Base-by-base conservation (phyloP, 805 yeast genomes). In the Saccharomycopsis sp. region DNA sequence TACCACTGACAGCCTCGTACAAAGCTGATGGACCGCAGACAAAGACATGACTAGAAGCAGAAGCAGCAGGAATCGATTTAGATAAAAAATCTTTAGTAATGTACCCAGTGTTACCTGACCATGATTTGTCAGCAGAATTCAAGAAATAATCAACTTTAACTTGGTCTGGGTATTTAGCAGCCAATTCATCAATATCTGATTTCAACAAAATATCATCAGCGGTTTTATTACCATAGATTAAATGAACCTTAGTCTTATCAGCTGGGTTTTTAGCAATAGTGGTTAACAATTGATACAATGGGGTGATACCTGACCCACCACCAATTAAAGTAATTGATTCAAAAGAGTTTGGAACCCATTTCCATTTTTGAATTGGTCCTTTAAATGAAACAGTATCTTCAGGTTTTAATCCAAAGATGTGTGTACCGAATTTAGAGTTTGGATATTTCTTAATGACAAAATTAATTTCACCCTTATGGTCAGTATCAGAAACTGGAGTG, bases 231-330 rank as follows among this genome's bases (percentile, higher is more conserved):
- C 96, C 97, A 68, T 85, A 90, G 61, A 77, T 70, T 56, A 93
- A 71, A 52, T 79, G 73, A 52, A 93, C 80, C 74, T 87, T 82
- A 59, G 98, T 93, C 64, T 86, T 82, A 69, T 93, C 97, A 38
- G 66, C 69, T 45, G 95, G 89, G 72, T 89, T 78, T 61, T 73
- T 71, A 59, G 85, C 72, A 61, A 90, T 75, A 62, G 77, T 80
- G 58, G 78, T 82, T 51, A 86, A 64, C 63, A 93, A 67, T 72
- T 93, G 98, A 73, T 75, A 89, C 66, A 93, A 73, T 49, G 98
- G 98, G 39, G 97, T 86, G 64, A 93, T 89, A 67, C 97, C 97
- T 41, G 95, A 74, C 61, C 98, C 98, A 59, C 95, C 98, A 57
- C 96, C 97, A 55, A 93, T 71, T 61, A 93, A 75, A 47, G 82